phyloP scores from a whole-genome alignment of 2,329 filamentous ascomycete genomes.

The Sarocladiaceae sp. region DNA sequence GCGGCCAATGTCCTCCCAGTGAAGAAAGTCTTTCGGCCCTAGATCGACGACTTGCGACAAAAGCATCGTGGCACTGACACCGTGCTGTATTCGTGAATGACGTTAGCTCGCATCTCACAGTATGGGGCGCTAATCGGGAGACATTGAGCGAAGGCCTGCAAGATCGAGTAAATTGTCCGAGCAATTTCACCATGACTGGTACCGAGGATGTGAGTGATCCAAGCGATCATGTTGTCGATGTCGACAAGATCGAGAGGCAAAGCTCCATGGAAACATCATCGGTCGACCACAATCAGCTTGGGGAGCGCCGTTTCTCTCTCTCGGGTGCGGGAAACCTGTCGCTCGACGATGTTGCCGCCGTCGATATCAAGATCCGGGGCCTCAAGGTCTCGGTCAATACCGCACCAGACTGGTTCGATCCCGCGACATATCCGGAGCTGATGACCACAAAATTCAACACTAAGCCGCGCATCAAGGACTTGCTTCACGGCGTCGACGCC shows the following conservation, averaged over 20 bases:
- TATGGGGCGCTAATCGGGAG: not conserved
- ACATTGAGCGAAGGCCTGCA: not conserved
- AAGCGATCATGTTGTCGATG: slow-evolving; percentile 10
- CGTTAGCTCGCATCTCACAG: not conserved
- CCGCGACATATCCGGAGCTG: slow-evolving; percentile 39
- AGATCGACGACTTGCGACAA: too few relatives aligned
- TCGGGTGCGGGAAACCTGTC: slow-evolving; percentile 31
- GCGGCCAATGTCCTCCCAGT: too few relatives aligned
- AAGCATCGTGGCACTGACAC: too few relatives aligned
- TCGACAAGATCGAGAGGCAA: slow-evolving; percentile 21
- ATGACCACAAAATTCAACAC: slow-evolving; percentile 32
- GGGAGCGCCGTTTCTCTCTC: slow-evolving; percentile 17
- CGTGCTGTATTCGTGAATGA: too few relatives aligned
- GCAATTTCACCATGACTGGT: not conserved
- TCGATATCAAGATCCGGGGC: slow-evolving; percentile 49
- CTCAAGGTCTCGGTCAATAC: slow-evolving; percentile 55
- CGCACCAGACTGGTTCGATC: slow-evolving; percentile 48
- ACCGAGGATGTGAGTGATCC: not conserved
- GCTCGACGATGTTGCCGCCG: slow-evolving; percentile 50
- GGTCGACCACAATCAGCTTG: slow-evolving; percentile 12
- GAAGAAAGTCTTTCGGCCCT: too few relatives aligned
- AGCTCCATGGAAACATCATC: slow-evolving; percentile 20
- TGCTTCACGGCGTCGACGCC: slow-evolving; percentile 61
- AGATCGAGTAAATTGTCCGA: not conserved
- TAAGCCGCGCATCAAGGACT: slow-evolving; percentile 38